Evolutionary conservation across 176 grass and related monocot species (phyloP).

Genomic region (Oryza meridionalis): DNA sequence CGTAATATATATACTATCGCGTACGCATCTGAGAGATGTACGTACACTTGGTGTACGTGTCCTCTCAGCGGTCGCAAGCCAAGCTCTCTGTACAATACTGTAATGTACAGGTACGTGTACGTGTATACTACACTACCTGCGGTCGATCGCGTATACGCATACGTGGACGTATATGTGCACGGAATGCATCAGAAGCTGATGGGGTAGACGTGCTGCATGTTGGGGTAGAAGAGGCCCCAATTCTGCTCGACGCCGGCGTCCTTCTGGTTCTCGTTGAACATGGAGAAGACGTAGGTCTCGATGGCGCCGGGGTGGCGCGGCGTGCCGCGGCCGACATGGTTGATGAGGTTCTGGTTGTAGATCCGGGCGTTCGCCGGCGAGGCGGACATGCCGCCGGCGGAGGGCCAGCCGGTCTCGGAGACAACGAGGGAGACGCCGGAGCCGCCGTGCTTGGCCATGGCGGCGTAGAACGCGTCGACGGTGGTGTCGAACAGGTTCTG

Average conservation of each 20-base stretch:
- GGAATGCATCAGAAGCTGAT: constrained; percentile 52
- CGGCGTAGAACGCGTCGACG: constrained; percentile 62
- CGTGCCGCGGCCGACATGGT: constrained; percentile 61
- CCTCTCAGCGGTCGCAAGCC: constrained; percentile 53
- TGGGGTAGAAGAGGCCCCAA: constrained; percentile 85
- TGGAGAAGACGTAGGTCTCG: constrained; percentile 71
- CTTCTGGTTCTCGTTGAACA: constrained; percentile 93
- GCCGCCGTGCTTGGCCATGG: constrained; percentile 50
- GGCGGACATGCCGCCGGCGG: constrained; percentile 36
- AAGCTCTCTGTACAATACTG: constrained; percentile 37
- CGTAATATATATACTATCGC: constrained; percentile 19
- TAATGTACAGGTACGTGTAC: constrained; percentile 21
- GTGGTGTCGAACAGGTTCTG: constrained; percentile 77
- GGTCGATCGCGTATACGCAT: neutral
- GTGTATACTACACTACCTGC: too few relatives aligned
- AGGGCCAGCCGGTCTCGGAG: constrained; percentile 77
- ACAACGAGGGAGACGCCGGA: constrained; percentile 54
- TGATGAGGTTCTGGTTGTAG: constrained; percentile 80
- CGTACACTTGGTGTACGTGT: neutral
- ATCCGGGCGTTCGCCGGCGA: constrained; percentile 46
- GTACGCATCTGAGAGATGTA: constrained; percentile 50
- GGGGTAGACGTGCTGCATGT: constrained; percentile 67
- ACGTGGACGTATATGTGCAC: too few relatives aligned
- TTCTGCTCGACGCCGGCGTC: constrained; percentile 53
- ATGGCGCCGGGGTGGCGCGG: constrained; percentile 57